Conservation (phyloP, 1,284 basidiomycete species). For the Ceratobasidium sp. region DNA sequence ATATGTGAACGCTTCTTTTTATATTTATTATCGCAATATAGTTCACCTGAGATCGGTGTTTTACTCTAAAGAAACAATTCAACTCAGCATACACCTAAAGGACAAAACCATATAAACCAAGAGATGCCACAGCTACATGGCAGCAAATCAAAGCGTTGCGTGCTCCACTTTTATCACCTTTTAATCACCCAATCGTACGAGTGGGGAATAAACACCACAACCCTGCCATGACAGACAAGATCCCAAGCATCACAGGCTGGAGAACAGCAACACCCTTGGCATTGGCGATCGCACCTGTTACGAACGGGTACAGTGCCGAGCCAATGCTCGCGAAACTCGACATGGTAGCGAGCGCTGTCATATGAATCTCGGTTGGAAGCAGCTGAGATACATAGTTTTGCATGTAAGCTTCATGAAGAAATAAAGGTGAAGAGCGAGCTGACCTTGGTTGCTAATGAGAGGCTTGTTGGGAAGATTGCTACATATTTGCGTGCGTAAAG, state of each 20-base stretch:
- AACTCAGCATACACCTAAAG: neutral
- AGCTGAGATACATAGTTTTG: constrained; percentile 49
- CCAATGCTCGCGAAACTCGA: constrained; percentile 34
- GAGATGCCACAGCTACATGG: neutral
- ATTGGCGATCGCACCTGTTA: constrained; percentile 58
- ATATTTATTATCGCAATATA: neutral
- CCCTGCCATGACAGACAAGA: constrained; percentile 52
- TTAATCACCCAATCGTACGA: too few relatives aligned
- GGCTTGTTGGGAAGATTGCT: constrained; percentile 57
- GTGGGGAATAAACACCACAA: constrained; percentile 61
- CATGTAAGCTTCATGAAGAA: too few relatives aligned
- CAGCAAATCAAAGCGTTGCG: too few relatives aligned
- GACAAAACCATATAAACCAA: neutral
- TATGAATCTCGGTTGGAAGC: constrained; percentile 57
- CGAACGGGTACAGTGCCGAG: constrained; percentile 60
- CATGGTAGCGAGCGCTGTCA: constrained; percentile 48
- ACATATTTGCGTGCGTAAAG: neutral
- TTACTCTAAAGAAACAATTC: neutral
- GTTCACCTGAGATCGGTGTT: neutral
- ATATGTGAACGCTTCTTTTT: neutral
- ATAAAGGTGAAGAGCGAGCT: neutral
- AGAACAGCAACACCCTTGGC: constrained; percentile 54
- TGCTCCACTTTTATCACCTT: too few relatives aligned
- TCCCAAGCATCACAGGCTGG: constrained; percentile 58
- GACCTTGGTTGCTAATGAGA: constrained; percentile 45